Conservation (phyloP, 148 eudicot species). For the Pouteria glomerata region DNA sequence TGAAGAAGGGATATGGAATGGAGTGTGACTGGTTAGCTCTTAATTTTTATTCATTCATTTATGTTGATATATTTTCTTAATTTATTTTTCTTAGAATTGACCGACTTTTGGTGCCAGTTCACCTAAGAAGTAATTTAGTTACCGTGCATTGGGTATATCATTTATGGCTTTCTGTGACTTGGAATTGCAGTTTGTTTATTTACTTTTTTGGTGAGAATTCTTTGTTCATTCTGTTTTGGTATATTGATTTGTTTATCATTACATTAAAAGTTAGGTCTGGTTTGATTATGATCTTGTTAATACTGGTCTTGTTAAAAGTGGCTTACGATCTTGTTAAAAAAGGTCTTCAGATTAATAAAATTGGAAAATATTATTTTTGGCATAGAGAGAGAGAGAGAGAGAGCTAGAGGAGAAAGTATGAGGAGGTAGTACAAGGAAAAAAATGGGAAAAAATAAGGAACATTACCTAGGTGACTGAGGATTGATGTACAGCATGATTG, state of each 20-base stretch:
- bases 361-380: background rate
- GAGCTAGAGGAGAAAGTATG: no score
- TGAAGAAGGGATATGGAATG: constrained; percentile 95
- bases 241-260: no score
- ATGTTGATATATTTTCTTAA: background rate
- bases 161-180: background rate
- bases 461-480: background rate
- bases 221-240: no score
- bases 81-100: background rate
- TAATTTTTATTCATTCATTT: background rate
- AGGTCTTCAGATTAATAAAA: no score
- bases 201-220: no score
- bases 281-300: no score
- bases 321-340: no score
- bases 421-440: background rate
- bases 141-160: background rate
- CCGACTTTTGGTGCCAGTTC: no score
- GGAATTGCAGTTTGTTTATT: background rate
- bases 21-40: constrained; percentile 99
- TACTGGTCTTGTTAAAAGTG: no score
- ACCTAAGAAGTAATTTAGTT: background rate
- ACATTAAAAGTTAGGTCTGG: no score
- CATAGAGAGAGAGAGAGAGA: background rate
- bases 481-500: background rate
- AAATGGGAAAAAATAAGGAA: background rate